Evolutionary conservation across 805 yeast species (phyloP).

Genomic region (Komagataella pastoris): DNA sequence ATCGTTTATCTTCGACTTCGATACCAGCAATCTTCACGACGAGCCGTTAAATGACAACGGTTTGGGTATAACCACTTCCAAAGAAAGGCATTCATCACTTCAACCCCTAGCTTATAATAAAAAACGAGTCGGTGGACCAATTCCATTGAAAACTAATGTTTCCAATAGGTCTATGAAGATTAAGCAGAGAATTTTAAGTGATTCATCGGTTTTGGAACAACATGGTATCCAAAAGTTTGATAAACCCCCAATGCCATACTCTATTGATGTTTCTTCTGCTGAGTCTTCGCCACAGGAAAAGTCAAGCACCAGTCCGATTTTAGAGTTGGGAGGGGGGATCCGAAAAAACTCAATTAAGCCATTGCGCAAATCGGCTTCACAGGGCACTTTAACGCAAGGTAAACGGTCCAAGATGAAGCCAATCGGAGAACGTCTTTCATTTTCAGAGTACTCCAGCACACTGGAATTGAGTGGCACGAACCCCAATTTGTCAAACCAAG

Average conservation of each 20-base stretch:
- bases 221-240: not conserved
- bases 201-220: not conserved
- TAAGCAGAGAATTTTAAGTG: not conserved
- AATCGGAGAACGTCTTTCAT: not conserved
- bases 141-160: not conserved
- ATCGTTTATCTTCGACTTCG: not conserved
- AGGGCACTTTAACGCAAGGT: not conserved
- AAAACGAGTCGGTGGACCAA: not conserved
- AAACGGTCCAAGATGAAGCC: not conserved
- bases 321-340: not conserved
- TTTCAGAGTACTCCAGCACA: not conserved
- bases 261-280: not conserved
- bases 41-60: not conserved
- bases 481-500: not conserved
- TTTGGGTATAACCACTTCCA: not conserved
- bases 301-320: not conserved
- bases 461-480: not conserved
- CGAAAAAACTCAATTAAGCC: not conserved
- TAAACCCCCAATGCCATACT: not conserved
- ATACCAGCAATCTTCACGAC: not conserved
- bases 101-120: not conserved
- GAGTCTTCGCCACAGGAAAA: not conserved
- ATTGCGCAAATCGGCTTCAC: not conserved
- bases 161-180: not conserved
- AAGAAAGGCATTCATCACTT: not conserved